Evolutionary conservation across 768 basidiomycete species (phyloP).

Genomic region (Imleria badia): DNA sequence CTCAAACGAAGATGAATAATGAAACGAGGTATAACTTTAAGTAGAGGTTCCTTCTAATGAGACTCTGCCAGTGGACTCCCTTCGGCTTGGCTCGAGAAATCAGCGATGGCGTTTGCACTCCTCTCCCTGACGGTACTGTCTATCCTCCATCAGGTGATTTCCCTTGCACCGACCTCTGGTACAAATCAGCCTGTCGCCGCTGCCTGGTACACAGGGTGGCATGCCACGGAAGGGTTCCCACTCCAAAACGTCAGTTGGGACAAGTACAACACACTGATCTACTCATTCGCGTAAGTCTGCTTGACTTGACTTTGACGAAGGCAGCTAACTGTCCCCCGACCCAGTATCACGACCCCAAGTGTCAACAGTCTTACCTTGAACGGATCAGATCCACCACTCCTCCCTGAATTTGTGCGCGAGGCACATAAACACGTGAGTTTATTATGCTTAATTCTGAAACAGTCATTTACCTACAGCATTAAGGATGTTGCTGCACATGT

Average conservation of each 20-base stretch:
- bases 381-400: constrained; percentile 44
- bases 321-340: too few species aligned
- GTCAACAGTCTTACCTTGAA: constrained; percentile 31
- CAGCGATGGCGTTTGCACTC: not conserved
- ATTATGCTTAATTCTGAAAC: not conserved
- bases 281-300: constrained; percentile 57
- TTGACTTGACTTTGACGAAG: not conserved
- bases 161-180: not conserved
- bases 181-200: constrained; percentile 36
- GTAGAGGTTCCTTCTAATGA: too few species aligned
- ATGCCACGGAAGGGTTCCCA: constrained; percentile 40
- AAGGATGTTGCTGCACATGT: constrained; percentile 56
- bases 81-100: not conserved
- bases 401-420: constrained; percentile 56
- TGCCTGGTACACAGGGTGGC: constrained; percentile 49
- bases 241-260: constrained; percentile 59
- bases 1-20: too few species aligned
- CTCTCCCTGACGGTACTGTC: constrained; percentile 1
- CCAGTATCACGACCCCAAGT: constrained; percentile 35
- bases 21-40: too few species aligned
- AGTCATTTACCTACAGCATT: not conserved
- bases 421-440: constrained; percentile 37
- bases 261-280: constrained; percentile 68
- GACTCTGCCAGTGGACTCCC: too few species aligned
- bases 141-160: not conserved